Base-by-base conservation (phyloP, 495 filamentous ascomycete genomes). In the Acidomyces sp. region DNA sequence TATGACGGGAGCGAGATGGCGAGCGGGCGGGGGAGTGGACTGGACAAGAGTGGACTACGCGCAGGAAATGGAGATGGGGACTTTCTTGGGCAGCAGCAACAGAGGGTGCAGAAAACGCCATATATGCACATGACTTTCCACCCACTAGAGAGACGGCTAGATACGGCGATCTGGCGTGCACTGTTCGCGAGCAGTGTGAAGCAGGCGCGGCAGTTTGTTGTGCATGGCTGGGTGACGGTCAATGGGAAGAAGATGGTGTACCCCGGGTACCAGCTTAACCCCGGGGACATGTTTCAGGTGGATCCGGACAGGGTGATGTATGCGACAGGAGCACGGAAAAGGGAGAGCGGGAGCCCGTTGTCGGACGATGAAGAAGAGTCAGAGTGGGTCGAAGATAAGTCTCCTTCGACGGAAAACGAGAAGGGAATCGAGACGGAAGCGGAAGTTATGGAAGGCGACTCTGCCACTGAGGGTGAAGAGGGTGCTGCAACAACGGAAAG, bases 231-330 rank as follows among this genome's bases (percentile, higher is more conserved):
- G 45, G 90, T 96, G 35, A 93, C 75, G 48, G 90, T 97, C 46
- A 97, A 97, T 68, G 90, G 90, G 37, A 82, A 92, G 62, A 82
- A 85, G 90, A 93, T 96, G 82, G 71, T 67, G 33, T 78, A 93
- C 56, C 87, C 90, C 1, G 78, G 84, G 46, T 97, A 96, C 63
- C 80, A 86, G 54, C 78, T 97, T 20, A 97, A 97, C 61, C 90
- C 90, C 7, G 90, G 90, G 34, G 90, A 97, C 56, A 80, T 97
- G 69, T 97, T 96, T 71, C 82, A 88, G 54, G 92, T 97, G 54
- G 81, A 94, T 6, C 71, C 78, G 29, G 84, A 90, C 4, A 74
- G 76, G 43, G 92, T 96, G 22, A 69, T 97, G 62, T 82, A 63
- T 49, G 90, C 84, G 17, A 94, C 85, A 7, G 90, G 90, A 23